phyloP scores from a whole-genome alignment of 1,139 yeast species.

The Casaregolazyma suthepensis region DNA sequence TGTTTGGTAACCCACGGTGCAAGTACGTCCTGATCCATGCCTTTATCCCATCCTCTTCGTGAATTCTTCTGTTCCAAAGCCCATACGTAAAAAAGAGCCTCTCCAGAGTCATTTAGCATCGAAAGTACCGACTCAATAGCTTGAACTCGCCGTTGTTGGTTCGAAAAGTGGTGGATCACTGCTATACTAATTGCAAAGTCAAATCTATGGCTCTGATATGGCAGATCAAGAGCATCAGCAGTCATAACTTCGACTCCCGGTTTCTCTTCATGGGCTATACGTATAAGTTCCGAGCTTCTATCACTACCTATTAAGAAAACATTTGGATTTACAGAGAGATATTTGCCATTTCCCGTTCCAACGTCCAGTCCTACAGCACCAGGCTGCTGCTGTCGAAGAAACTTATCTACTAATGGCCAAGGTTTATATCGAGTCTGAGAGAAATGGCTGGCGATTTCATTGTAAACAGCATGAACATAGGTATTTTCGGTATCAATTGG shows the following conservation, averaged over 20 bases:
- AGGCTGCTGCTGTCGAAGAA: conserved; percentile 39
- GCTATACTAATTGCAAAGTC: conserved; percentile 96
- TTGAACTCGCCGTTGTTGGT: conserved; percentile 64
- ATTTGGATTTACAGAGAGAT: conserved; percentile 62
- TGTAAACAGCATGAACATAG: conserved; percentile 84
- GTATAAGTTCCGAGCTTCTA: conserved; percentile 67
- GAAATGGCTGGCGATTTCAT: conserved; percentile 87
- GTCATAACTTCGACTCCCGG: conserved; percentile 47
- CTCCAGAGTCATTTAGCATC: conserved; percentile 54
- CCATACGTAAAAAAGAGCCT: conserved; percentile 85
- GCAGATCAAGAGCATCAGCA: conserved; percentile 71
- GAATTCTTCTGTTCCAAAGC: conserved; percentile 88
- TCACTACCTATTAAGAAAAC: conserved; percentile 77
- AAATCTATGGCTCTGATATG: conserved; percentile 54
- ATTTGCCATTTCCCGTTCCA: conserved; percentile 97
- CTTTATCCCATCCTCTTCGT: conserved; percentile 80
- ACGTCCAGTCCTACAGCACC: conserved; percentile 52
- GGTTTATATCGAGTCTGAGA: conserved; percentile 93
- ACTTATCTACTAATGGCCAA: conserved; percentile 90
- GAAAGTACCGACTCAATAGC: conserved; percentile 67
- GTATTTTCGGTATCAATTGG: conserved; percentile 52
- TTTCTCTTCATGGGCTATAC: conserved; percentile 55
- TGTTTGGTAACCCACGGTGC: conserved; percentile 86
- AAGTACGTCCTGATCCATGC: conserved; percentile 86
- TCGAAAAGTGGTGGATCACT: conserved; percentile 93